phyloP scores from a whole-genome alignment of 2,329 filamentous ascomycete genomes.

The Aspergillus sp. region DNA sequence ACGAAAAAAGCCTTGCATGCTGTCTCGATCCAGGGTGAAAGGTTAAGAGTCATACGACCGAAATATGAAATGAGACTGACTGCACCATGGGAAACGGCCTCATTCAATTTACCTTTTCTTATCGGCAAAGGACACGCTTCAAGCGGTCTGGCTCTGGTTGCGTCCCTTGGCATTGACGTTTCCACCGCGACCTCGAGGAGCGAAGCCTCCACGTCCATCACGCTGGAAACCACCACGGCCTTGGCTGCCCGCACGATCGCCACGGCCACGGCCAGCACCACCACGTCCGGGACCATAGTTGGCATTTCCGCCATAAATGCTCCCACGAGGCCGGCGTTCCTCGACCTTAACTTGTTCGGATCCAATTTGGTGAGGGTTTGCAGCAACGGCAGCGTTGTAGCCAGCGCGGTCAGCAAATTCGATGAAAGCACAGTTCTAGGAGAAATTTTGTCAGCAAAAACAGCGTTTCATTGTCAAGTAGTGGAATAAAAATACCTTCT shows the following conservation, averaged over 20 bases:
- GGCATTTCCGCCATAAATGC: slow-evolving; percentile 68
- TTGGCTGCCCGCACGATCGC: slow-evolving; percentile 65
- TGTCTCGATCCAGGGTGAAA: slow-evolving; percentile 22
- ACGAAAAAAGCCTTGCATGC: slow-evolving; percentile 14
- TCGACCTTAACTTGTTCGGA: slow-evolving; percentile 83
- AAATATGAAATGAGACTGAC: slow-evolving; percentile 9
- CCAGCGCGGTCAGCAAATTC: slow-evolving; percentile 81
- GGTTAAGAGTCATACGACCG: slow-evolving; percentile 20
- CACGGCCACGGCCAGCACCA: slow-evolving; percentile 65
- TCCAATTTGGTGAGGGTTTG: slow-evolving; percentile 83
- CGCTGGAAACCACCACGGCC: slow-evolving; percentile 67
- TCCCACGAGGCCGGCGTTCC: slow-evolving; percentile 77
- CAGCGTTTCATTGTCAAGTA: not conserved
- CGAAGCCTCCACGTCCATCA: slow-evolving; percentile 66
- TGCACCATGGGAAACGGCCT: slow-evolving; percentile 8
- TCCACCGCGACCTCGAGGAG: slow-evolving; percentile 64
- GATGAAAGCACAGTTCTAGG: slow-evolving; percentile 91
- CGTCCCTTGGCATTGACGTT: slow-evolving; percentile 51
- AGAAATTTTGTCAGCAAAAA: slow-evolving; percentile 9
- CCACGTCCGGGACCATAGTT: slow-evolving; percentile 61
- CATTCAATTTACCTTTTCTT: slow-evolving; percentile 9
- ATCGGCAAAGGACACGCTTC: slow-evolving; percentile 18
- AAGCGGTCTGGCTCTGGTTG: slow-evolving; percentile 47
- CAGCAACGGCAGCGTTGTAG: slow-evolving; percentile 77
- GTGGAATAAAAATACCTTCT: slow-evolving; percentile 65